Conservation (phyloP, 352 stramenopile genomes). For the Phytophthora pinifolia region DNA sequence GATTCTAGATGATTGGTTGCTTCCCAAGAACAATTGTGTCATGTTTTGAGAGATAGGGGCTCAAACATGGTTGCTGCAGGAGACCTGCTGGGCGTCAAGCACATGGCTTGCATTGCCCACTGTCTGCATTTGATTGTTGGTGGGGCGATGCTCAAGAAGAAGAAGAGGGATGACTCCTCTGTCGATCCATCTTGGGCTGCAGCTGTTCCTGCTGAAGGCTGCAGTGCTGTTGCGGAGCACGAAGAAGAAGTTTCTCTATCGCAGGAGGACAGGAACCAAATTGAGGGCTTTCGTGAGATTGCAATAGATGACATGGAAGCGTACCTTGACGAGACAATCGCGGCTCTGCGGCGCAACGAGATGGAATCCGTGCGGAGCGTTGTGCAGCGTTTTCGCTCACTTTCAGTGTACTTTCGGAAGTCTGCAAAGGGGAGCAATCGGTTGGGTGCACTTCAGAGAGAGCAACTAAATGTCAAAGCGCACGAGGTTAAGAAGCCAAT, state of each 20-base stretch:
- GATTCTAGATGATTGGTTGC: slow-evolving; percentile 5
- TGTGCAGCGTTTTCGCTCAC: slow-evolving; percentile 14
- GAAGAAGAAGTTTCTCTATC: slow-evolving; percentile 11
- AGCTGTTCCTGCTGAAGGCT: not conserved
- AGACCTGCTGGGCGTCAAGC: not conserved
- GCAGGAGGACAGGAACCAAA: too few relatives aligned
- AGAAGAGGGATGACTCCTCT: not conserved
- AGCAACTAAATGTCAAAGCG: not conserved
- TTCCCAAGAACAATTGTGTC: slow-evolving; percentile 1
- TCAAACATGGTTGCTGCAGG: slow-evolving; percentile 15
- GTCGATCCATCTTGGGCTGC: not conserved
- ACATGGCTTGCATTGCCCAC: slow-evolving; percentile 14
- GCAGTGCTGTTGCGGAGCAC: not conserved
- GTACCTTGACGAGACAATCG: slow-evolving; percentile 1
- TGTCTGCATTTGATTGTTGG: slow-evolving; percentile 10
- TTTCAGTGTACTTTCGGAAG: slow-evolving; percentile 17
- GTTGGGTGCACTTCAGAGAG: not conserved
- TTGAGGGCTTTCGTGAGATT: too few relatives aligned
- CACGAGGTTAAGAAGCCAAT: not conserved
- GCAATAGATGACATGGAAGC: too few relatives aligned
- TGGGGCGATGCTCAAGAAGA: slow-evolving; percentile 2
- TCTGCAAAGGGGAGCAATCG: slow-evolving; percentile 11
- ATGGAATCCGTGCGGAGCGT: slow-evolving; percentile 10
- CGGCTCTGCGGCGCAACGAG: not conserved
- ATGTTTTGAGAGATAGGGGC: slow-evolving; percentile 9